phyloP scores from a whole-genome alignment of 2,329 filamentous ascomycete genomes.

The Venturia asperata region DNA sequence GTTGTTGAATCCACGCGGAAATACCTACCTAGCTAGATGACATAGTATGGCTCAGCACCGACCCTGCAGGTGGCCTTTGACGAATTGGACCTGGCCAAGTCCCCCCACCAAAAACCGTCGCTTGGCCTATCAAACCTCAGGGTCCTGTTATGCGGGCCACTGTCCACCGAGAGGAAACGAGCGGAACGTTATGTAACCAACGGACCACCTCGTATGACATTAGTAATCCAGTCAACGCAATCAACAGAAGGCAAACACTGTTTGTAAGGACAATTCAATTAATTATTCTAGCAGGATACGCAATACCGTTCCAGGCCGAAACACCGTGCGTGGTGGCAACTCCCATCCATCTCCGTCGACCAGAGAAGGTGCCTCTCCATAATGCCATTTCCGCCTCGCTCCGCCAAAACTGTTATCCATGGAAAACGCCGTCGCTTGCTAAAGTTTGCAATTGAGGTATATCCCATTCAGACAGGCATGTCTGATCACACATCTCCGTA shows the following conservation, averaged over 20 bases:
- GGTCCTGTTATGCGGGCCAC: not conserved
- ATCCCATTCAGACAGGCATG: not conserved
- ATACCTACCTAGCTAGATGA: not conserved
- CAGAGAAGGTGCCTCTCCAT: not conserved
- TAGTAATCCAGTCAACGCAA: not conserved
- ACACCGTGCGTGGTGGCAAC: not conserved
- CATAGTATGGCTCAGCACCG: not conserved
- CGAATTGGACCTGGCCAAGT: not conserved
- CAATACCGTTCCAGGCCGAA: not conserved
- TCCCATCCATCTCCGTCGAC: not conserved
- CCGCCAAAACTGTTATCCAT: not conserved
- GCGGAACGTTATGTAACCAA: conserved; percentile 1
- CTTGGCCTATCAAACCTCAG: not conserved
- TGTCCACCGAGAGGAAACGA: not conserved
- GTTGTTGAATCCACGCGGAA: not conserved
- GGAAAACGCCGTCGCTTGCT: conserved; percentile 13
- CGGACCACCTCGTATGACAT: conserved; percentile 1
- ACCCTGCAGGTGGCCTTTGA: not conserved
- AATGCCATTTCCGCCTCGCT: conserved; percentile 4
- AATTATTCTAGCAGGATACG: conserved; percentile 5
- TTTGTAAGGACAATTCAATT: not conserved
- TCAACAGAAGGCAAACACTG: not conserved
- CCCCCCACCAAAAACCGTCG: not conserved
- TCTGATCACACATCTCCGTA: not conserved
- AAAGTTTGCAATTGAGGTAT: conserved; percentile 1